Percentiles rank a stretch among this genome's conserved stretches.
phyloP scores from a whole-genome alignment of 176 grass and related monocot species.

The Neostapfia colusana region DNA sequence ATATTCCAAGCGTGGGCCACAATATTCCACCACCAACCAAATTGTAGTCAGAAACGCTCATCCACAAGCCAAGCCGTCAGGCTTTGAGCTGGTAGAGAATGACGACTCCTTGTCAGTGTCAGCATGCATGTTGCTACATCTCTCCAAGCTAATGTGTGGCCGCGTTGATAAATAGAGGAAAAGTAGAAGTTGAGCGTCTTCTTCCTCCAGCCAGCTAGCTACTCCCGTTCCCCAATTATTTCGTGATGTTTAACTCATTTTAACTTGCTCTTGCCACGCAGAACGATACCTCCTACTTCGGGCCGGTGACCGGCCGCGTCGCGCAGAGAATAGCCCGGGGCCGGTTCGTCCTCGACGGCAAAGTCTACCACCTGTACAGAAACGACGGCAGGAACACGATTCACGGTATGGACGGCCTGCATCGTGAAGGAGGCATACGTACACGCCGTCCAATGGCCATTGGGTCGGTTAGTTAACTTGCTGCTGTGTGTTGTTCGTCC shows the following conservation, averaged over 20 bases:
- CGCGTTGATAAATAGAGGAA: neutral
- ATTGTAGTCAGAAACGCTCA: slow-evolving; percentile 8
- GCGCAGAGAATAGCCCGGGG: slow-evolving; percentile 61
- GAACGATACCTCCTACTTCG: slow-evolving; percentile 73
- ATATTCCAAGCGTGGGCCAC: neutral
- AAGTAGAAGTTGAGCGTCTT: neutral
- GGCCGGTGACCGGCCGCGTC: slow-evolving; percentile 68
- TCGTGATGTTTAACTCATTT: neutral
- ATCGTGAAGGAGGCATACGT: no score
- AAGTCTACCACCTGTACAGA: slow-evolving; percentile 47
- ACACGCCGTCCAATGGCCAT: no score
- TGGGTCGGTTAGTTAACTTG: no score
- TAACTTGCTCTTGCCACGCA: slow-evolving; percentile 10
- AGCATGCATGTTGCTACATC: neutral
- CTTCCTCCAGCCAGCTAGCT: no score
- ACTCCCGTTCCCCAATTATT: neutral
- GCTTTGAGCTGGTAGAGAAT: slow-evolving; percentile 9
- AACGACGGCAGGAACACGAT: slow-evolving; percentile 71
- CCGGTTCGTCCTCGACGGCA: slow-evolving; percentile 62
- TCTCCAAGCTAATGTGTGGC: neutral
- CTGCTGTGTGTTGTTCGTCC: no score
- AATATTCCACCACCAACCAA: neutral
- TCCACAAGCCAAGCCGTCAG: neutral
- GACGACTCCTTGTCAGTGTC: neutral
- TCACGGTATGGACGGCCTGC: slow-evolving; percentile 47